Percentiles rank a stretch among this genome's conserved stretches.
Evolutionary conservation across 1,284 basidiomycete genomes (phyloP).

Genomic region (Heliocybe sulcata): DNA sequence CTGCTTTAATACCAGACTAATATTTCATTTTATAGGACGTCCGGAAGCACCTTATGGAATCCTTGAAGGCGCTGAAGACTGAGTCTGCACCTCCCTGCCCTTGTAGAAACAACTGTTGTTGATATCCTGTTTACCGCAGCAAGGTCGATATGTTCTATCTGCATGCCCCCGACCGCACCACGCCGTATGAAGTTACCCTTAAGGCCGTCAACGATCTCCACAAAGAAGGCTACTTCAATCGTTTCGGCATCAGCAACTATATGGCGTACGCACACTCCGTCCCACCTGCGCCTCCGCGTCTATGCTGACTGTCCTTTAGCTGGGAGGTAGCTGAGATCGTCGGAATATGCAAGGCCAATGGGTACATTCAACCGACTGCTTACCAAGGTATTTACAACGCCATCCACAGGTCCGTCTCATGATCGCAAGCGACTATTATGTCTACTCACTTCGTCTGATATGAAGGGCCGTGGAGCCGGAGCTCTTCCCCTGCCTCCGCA

Average conservation of each 20-base stretch:
- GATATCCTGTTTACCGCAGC: conserved; percentile 8
- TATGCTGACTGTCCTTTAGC: conserved; percentile 10
- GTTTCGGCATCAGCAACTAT: conserved; percentile 49
- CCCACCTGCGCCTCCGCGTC: background rate
- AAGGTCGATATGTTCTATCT: conserved; percentile 45
- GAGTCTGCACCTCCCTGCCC: conserved; percentile 24
- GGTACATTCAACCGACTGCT: conserved; percentile 54
- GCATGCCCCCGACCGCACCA: conserved; percentile 44
- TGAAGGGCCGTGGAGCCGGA: conserved; percentile 43
- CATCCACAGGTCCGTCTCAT: conserved; percentile 29
- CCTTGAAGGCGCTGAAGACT: conserved; percentile 36
- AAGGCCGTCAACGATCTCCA: conserved; percentile 40
- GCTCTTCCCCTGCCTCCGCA: conserved; percentile 56
- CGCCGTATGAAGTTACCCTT: conserved; percentile 39
- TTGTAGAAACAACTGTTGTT: background rate
- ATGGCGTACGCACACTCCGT: conserved; percentile 20
- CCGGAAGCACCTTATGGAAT: conserved; percentile 35
- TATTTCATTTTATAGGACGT: conserved; percentile 19
- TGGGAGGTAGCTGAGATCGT: conserved; percentile 64
- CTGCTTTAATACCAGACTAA: background rate
- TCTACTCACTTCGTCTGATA: background rate
- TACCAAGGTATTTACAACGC: conserved; percentile 66
- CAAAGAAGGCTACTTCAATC: conserved; percentile 36
- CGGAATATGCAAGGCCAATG: conserved; percentile 43
- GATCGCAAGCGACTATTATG: background rate